Conservation (phyloP, 2,329 filamentous ascomycete genomes). For the Fusarium sublunatum region DNA sequence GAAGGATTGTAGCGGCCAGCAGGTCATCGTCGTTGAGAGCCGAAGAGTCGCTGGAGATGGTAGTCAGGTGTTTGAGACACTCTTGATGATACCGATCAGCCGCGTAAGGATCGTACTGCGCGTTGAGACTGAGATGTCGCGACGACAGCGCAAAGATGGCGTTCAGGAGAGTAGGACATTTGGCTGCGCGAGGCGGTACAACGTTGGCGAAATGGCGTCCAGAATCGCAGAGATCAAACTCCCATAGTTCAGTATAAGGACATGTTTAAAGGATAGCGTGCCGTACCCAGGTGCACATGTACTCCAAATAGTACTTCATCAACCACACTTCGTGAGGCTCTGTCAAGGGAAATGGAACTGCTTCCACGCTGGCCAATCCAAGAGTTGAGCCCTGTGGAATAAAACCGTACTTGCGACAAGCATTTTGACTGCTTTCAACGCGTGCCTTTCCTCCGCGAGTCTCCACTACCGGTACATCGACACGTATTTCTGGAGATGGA, state of each 20-base stretch:
- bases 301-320: conserved; percentile 47
- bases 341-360: conserved; percentile 35
- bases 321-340: conserved; percentile 39
- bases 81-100: conserved; percentile 65
- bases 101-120: conserved; percentile 60
- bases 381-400: conserved; percentile 10
- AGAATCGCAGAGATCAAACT: conserved; percentile 59
- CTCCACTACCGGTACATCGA: not conserved
- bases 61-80: conserved; percentile 63
- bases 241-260: not conserved
- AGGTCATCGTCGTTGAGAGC: conserved; percentile 62
- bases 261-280: not conserved
- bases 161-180: conserved; percentile 64
- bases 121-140: conserved; percentile 59
- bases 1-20: conserved; percentile 66
- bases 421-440: not conserved
- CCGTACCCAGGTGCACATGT: conserved; percentile 47
- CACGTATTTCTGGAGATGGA: not conserved
- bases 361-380: conserved; percentile 18
- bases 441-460: too few species aligned
- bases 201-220: conserved; percentile 62
- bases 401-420: not conserved
- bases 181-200: conserved; percentile 64
- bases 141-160: conserved; percentile 68
- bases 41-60: conserved; percentile 56